Conservation (phyloP, 73 alveolate genomes). For the Blepharisma japonicum region DNA sequence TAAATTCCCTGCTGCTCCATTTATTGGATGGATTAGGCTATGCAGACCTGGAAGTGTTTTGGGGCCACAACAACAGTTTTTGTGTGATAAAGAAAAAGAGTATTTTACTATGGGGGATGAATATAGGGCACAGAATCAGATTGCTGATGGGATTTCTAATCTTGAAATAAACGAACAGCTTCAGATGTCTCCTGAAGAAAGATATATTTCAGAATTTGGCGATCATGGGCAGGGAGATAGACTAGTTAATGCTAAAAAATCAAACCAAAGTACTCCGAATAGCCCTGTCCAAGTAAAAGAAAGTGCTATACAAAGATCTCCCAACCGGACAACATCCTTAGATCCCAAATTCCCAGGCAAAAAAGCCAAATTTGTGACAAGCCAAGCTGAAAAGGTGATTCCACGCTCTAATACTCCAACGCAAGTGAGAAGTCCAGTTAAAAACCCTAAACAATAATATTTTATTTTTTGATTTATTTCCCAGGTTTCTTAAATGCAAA, state of each 20-base stretch:
- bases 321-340: too few relatives aligned
- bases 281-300: background rate
- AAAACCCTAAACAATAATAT: too few relatives aligned
- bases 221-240: slow-evolving; percentile 49
- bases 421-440: too few relatives aligned
- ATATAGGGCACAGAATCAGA: background rate
- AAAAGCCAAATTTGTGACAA: too few relatives aligned
- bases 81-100: slow-evolving; percentile 20
- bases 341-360: too few relatives aligned
- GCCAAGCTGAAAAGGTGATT: too few relatives aligned
- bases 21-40: slow-evolving; percentile 77
- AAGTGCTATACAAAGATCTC: too few relatives aligned
- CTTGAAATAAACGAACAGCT: background rate
- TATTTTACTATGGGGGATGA: background rate
- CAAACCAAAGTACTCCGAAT: slow-evolving; percentile 21
- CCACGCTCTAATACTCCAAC: too few relatives aligned
- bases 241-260: slow-evolving; percentile 30
- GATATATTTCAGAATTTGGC: slow-evolving; percentile 33
- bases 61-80: slow-evolving; percentile 79
- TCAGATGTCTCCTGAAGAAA: slow-evolving; percentile 26
- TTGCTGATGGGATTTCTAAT: too few relatives aligned
- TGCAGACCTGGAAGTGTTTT: slow-evolving; percentile 86
- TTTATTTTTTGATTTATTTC: too few relatives aligned
- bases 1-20: slow-evolving; percentile 82
- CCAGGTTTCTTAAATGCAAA: slow-evolving; percentile 67